Base-by-base conservation (phyloP, 2,329 filamentous ascomycete species). In the Ciborinia camelliae region DNA sequence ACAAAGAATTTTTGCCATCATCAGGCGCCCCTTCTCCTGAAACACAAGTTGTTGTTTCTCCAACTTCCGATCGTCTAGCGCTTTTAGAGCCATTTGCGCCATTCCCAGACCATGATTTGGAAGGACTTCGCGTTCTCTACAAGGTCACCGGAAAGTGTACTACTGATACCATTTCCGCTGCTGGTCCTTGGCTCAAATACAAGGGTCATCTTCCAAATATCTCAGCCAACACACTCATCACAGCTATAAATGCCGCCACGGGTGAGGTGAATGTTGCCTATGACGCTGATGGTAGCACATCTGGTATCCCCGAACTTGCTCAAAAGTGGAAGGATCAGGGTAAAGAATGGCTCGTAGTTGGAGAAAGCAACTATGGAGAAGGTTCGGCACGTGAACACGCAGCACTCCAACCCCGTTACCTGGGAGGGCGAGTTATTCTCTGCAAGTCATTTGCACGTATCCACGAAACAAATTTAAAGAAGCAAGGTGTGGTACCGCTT, bases 191-290 rank as follows among this genome's bases (percentile, higher is more conserved):
- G 94, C 86, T 99, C 71, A 98, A 98, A 80, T 99, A 98, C 86
- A 98, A 98, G 83, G 95, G 95, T 68, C 95, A 99, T 79, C 86
- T 99, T 68, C 92, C 95, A 77, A 99, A 99, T 82, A 99, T 99
- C 77, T 90, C 89, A 72, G 92, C 92, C 75, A 99, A 99, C 84
- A 99, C 95, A 2, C 86, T 99, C 70, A 97, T 97, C 79, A 95
- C 92, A 62, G 95, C 95, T 66, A 84, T 93, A 75, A 97, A 97
- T 78, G 92, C 90, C 51, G 91, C 91, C 68, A 99, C 94, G 0
- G 90, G 89, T 71, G 93, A 97, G 78, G 93, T 95, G 69, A 98
- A 98, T 77, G 88, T 85, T 26, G 95, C 94, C 6, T 95, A 96
- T 79, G 95, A 99, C 77, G 80, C 90, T 65, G 88, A 92, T 75